Evolutionary conservation across 768 basidiomycete species (phyloP), one percentile per base, ranked within the genome.

Genomic region (Trametes cingulata): DNA sequence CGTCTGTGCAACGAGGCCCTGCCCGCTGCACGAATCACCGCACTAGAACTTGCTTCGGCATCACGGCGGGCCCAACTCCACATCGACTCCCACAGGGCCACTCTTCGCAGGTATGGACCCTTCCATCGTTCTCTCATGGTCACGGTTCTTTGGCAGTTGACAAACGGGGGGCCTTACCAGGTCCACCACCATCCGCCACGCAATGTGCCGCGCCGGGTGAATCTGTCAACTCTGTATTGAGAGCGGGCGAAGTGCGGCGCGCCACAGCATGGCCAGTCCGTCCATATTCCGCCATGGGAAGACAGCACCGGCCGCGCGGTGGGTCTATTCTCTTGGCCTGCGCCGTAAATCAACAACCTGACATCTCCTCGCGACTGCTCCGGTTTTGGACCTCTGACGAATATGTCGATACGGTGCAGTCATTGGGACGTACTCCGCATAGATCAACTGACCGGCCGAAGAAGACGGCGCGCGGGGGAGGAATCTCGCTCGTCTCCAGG

Each of bases 221-320:
- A 45, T 17, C 41, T 45, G 52, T 54, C 42, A 43, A 22, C 41
- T 45, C 52, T 54, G 27, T 42, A 33, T 50, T 48, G 33, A 40
- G 12, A n/a, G 48, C 49, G 60, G 60, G 29, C 27, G 46, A 42
- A 61, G 60, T 61, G 60, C 60, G 60, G 60, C 39, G 53, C 53
- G 47, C 52, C 58, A 48, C 45, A 20, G 29, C 37, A 27, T 35
- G 52, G 25, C 27, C 25, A 24, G 24, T 20, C 52, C 45, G 41
- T 52, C 15, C 51, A 48, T 25, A 17, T 27, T 22, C 60, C 29
- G 40, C 33, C 29, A 55, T 50, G 60, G 60, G 48, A 50, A 54
- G 14, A 14, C 43, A 24, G 6, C 14, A 5, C 40, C 40, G 29
- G 27, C 14, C 22, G 27, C 14, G n/a, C 20, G 24, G 17, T 33